phyloP scores from a whole-genome alignment of 2,329 filamentous ascomycete species.

The Fusarium sp. region DNA sequence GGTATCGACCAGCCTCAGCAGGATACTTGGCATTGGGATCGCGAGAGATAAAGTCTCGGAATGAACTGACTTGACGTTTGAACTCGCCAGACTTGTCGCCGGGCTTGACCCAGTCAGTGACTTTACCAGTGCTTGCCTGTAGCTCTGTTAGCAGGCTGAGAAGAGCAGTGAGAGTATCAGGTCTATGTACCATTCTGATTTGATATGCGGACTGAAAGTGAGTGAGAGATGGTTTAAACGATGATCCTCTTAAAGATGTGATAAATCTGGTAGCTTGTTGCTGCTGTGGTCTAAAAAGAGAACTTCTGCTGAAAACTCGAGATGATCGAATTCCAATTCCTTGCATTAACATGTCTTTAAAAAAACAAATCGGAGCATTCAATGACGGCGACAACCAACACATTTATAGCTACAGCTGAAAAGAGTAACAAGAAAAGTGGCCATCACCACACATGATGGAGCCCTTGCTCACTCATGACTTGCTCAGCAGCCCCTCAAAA shows the following conservation, averaged over 20 bases:
- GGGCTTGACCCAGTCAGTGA: constrained; percentile 87
- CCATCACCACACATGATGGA: constrained; percentile 15
- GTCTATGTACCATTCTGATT: constrained; percentile 43
- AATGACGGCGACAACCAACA: constrained; percentile 35
- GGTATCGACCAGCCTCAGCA: constrained; percentile 89
- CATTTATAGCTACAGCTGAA: constrained; percentile 40
- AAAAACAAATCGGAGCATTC: constrained; percentile 9
- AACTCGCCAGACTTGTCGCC: constrained; percentile 88
- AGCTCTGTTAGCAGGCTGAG: constrained; percentile 26
- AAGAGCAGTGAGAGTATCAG: not conserved
- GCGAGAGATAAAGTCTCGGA: constrained; percentile 83
- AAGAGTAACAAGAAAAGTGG: constrained; percentile 20
- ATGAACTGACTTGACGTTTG: constrained; percentile 86
- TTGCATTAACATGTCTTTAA: constrained; percentile 38
- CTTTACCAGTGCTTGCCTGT: constrained; percentile 52
- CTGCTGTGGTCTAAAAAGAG: constrained; percentile 10
- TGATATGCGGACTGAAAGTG: constrained; percentile 23
- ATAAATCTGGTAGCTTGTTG: constrained; percentile 22
- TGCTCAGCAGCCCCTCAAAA: constrained; percentile 44
- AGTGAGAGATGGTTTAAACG: not conserved
- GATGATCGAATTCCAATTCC: constrained; percentile 35
- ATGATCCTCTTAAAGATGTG: constrained; percentile 19
- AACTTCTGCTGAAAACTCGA: constrained; percentile 24
- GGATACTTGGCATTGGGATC: constrained; percentile 80
- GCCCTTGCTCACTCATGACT: constrained; percentile 41